These are phyloP conservation scores for Neurospora hispaniola DNA, from an alignment of 495 filamentous ascomycete genomes.

Conservation along the genomic window DNA sequence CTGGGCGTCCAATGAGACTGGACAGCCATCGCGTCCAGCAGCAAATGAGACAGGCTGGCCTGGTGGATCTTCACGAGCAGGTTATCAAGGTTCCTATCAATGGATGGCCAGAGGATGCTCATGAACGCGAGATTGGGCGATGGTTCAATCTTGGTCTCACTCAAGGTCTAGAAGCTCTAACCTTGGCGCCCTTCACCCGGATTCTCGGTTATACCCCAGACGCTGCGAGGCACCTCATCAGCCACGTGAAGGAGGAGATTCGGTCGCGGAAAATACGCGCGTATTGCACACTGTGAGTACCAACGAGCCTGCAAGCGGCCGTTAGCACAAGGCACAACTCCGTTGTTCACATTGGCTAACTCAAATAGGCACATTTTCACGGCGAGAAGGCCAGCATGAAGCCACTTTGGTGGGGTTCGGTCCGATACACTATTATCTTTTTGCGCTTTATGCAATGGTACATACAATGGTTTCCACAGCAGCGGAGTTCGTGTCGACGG, in stretches of 20 bases:
- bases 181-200: constrained; percentile 63
- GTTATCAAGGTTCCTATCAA: constrained; percentile 66
- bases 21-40: constrained; percentile 53
- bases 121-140: constrained; percentile 58
- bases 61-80: constrained; percentile 69
- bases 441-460: background rate
- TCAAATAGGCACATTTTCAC: constrained; percentile 20
- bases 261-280: constrained; percentile 55
- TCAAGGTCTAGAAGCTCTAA: constrained; percentile 62
- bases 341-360: constrained; percentile 5
- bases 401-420: background rate
- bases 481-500: background rate
- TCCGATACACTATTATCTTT: background rate
- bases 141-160: constrained; percentile 80
- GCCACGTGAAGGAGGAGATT: constrained; percentile 58
- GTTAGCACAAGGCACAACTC: background rate
- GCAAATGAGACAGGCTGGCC: constrained; percentile 61
- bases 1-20: constrained; percentile 52
- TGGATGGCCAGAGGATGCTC: constrained; percentile 61
- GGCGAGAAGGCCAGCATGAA: constrained; percentile 16
- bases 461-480: background rate
- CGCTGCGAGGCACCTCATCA: constrained; percentile 51
- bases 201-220: constrained; percentile 51
- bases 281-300: constrained; percentile 58
- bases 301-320: constrained; percentile 13